Conservation (phyloP, 2,329 filamentous ascomycete species). For the Septoria petroselini region DNA sequence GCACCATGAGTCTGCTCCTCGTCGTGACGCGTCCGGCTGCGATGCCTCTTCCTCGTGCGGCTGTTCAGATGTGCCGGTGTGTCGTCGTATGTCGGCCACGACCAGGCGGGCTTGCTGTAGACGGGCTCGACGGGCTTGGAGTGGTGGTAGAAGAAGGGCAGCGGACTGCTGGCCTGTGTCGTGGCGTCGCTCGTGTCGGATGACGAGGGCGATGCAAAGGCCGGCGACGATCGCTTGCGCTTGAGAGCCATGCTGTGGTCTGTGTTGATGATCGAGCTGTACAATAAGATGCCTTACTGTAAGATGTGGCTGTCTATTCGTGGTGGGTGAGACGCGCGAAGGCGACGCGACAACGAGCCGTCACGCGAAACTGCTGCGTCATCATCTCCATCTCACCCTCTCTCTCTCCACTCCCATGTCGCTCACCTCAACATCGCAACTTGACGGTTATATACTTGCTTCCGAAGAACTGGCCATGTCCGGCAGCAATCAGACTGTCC, state of each 20-base stretch:
- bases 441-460: too few relatives aligned
- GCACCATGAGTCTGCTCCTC: slow-evolving; percentile 56
- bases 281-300: too few relatives aligned
- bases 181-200: slow-evolving; percentile 41
- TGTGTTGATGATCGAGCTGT: not conserved
- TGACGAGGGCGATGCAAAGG: slow-evolving; percentile 44
- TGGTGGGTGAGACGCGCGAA: too few relatives aligned
- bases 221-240: slow-evolving; percentile 53
- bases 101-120: slow-evolving; percentile 30
- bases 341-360: too few relatives aligned
- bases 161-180: slow-evolving; percentile 30
- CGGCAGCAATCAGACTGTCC: slow-evolving; percentile 37
- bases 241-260: slow-evolving; percentile 53
- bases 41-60: slow-evolving; percentile 58
- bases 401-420: too few relatives aligned
- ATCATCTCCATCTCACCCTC: too few relatives aligned
- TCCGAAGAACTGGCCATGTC: slow-evolving; percentile 54
- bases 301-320: too few relatives aligned
- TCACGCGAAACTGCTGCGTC: too few relatives aligned
- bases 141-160: slow-evolving; percentile 34
- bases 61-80: slow-evolving; percentile 47
- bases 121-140: slow-evolving; percentile 29
- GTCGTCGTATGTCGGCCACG: slow-evolving; percentile 30
- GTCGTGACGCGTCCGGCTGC: slow-evolving; percentile 55
- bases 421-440: too few relatives aligned